Evolutionary conservation across 345 rosid genomes (phyloP).

Genomic region (Microthlaspi erraticum): DNA sequence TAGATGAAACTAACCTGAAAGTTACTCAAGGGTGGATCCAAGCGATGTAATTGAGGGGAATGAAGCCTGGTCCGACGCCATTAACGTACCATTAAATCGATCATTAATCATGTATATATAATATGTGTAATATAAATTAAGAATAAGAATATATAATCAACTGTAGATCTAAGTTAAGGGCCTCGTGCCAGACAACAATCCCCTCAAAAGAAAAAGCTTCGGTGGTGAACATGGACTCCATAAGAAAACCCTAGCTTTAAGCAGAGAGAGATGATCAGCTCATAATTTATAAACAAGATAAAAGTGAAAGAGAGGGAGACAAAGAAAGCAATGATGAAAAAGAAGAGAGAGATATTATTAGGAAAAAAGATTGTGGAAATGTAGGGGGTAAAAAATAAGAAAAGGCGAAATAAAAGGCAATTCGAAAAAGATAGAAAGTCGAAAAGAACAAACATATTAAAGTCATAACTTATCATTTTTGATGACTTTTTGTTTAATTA

Average conservation of each 20-base stretch:
- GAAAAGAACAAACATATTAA: slow-evolving; percentile 37
- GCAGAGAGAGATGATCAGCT: slow-evolving; percentile 26
- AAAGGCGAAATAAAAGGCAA: slow-evolving; percentile 32
- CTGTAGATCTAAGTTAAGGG: slow-evolving; percentile 46
- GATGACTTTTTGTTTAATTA: slow-evolving; percentile 10
- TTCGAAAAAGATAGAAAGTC: slow-evolving; percentile 21
- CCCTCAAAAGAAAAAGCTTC: slow-evolving; percentile 77
- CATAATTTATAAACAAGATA: slow-evolving; percentile 1
- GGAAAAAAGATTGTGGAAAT: slow-evolving; percentile 38
- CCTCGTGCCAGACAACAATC: slow-evolving; percentile 99
- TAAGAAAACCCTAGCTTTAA: slow-evolving; percentile 42
- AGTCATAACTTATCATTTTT: slow-evolving; percentile 19
- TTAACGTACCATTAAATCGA: slow-evolving; percentile 33
- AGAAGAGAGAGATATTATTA: slow-evolving; percentile 31
- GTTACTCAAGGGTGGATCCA: slow-evolving; percentile 14
- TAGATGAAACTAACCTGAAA: slow-evolving; percentile 26
- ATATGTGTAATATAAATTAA: neutral
- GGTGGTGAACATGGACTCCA: slow-evolving; percentile 44
- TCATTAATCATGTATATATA: neutral
- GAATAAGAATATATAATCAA: slow-evolving; percentile 13
- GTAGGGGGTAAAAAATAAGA: slow-evolving; percentile 15
- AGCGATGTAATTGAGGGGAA: slow-evolving; percentile 75
- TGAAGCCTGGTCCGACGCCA: slow-evolving; percentile 98
- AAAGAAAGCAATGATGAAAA: slow-evolving; percentile 40
- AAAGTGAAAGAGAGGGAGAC: slow-evolving; percentile 46